Percentiles rank a stretch among this genome's conserved stretches.
Conservation (phyloP, 1,284 basidiomycete species). For the Veloboletus limbatus region DNA sequence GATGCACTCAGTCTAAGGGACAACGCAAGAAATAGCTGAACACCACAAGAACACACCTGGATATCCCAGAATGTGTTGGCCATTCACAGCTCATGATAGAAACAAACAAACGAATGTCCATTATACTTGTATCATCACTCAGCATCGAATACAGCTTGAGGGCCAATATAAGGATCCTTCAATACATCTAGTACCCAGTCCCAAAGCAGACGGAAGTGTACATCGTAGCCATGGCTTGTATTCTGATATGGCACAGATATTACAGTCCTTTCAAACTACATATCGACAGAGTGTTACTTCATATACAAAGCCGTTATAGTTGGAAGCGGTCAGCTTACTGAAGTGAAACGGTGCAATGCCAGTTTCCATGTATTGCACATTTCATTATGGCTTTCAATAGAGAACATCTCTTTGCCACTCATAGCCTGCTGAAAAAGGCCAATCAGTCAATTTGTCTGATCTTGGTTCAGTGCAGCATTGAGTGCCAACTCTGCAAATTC, state of each 20-base stretch:
- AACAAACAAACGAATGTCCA: no score
- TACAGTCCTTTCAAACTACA: not conserved
- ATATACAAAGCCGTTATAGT: no score
- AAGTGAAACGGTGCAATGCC: not conserved
- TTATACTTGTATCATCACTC: no score
- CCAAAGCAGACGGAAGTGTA: slow-evolving; percentile 10
- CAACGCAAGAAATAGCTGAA: no score
- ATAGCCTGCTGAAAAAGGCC: not conserved
- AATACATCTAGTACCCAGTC: slow-evolving; percentile 22
- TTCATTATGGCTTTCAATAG: slow-evolving; percentile 7
- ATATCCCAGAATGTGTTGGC: no score
- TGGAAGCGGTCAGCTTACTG: no score
- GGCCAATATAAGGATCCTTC: slow-evolving; percentile 3
- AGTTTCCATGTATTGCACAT: slow-evolving; percentile 7
- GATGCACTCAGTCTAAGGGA: no score
- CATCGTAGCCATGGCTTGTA: no score
- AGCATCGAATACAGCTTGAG: no score
- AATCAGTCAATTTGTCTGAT: slow-evolving; percentile 2
- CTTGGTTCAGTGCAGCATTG: slow-evolving; percentile 2
- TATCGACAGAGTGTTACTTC: no score
- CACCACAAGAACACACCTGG: no score
- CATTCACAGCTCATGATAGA: no score
- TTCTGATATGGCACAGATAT: slow-evolving; percentile 12
- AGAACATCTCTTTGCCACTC: not conserved
- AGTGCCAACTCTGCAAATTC: slow-evolving; percentile 11